Conservation (phyloP, 2,329 filamentous ascomycete species). For the Aspergillus brunneoviolaceus region DNA sequence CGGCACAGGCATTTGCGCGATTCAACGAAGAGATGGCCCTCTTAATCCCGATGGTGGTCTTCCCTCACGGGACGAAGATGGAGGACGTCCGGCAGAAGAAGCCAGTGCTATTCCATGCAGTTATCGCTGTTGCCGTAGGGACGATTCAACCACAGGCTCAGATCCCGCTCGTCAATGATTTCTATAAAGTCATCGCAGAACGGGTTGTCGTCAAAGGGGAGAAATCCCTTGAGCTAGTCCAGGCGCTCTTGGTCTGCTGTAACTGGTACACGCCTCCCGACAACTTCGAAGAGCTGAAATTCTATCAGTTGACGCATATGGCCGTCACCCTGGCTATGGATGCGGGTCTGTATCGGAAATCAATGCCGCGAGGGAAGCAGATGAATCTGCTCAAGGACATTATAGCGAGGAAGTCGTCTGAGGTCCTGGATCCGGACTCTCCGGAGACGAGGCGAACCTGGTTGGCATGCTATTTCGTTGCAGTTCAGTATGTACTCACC, state of each 20-base stretch:
- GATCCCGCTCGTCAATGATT: conserved; percentile 62
- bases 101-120: conserved; percentile 59
- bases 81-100: conserved; percentile 57
- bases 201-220: conserved; percentile 72
- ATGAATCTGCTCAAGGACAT: conserved; percentile 40
- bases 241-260: conserved; percentile 71
- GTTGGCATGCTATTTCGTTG: conserved; percentile 62
- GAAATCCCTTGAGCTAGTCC: conserved; percentile 80
- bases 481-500: conserved; percentile 50
- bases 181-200: conserved; percentile 72
- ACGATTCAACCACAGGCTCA: conserved; percentile 57
- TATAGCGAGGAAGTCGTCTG: conserved; percentile 36
- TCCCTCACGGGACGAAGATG: conserved; percentile 55
- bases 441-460: conserved; percentile 60
- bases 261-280: conserved; percentile 86
- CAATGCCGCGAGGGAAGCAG: conserved; percentile 35
- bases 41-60: conserved; percentile 59
- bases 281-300: conserved; percentile 81
- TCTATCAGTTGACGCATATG: conserved; percentile 82
- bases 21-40: conserved; percentile 56
- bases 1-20: conserved; percentile 57
- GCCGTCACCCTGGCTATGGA: conserved; percentile 81
- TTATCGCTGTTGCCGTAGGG: conserved; percentile 56
- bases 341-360: conserved; percentile 68
- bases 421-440: conserved; percentile 50